Conservation (phyloP, 768 basidiomycete genomes). For the Sistotremastrum niveocremeum region DNA sequence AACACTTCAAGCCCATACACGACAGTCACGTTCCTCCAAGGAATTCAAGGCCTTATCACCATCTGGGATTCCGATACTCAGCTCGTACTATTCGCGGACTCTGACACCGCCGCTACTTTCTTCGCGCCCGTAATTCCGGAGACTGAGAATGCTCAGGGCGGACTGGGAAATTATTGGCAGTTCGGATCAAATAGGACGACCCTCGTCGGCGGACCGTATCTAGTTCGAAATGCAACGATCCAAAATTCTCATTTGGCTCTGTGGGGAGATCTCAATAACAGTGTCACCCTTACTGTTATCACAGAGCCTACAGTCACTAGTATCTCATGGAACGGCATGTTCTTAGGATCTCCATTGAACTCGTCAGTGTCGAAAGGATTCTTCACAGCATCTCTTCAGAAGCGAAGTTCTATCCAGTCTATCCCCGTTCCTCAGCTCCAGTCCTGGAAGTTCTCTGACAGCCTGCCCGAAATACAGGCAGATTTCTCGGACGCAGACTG, state of each 20-base stretch:
- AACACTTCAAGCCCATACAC: conserved; percentile 16
- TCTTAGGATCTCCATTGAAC: conserved; percentile 11
- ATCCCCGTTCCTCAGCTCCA: conserved; percentile 35
- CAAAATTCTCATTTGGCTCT: conserved; percentile 32
- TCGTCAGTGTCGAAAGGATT: conserved; percentile 29
- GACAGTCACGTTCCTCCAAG: conserved; percentile 40
- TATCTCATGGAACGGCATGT: conserved; percentile 63
- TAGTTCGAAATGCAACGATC: conserved; percentile 29
- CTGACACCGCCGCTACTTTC: conserved; percentile 52
- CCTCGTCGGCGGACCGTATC: conserved; percentile 35
- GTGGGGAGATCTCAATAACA: conserved; percentile 53
- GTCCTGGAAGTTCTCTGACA: conserved; percentile 65
- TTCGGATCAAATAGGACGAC: conserved; percentile 59
- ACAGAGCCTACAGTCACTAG: conserved; percentile 37
- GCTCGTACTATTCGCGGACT: conserved; percentile 56
- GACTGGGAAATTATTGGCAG: conserved; percentile 50
- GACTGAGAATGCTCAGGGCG: conserved; percentile 17
- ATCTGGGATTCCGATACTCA: conserved; percentile 55
- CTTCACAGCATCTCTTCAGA: conserved; percentile 33
- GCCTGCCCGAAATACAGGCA: conserved; percentile 52
- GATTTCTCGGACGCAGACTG: conserved; percentile 51
- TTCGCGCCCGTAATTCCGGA: conserved; percentile 58
- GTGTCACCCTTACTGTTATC: conserved; percentile 46
- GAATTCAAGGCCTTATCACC: conserved; percentile 43
- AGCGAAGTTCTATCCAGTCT: conserved; percentile 15